phyloP scores from a whole-genome alignment of 164 flowering plant species.

The Santalum album region DNA sequence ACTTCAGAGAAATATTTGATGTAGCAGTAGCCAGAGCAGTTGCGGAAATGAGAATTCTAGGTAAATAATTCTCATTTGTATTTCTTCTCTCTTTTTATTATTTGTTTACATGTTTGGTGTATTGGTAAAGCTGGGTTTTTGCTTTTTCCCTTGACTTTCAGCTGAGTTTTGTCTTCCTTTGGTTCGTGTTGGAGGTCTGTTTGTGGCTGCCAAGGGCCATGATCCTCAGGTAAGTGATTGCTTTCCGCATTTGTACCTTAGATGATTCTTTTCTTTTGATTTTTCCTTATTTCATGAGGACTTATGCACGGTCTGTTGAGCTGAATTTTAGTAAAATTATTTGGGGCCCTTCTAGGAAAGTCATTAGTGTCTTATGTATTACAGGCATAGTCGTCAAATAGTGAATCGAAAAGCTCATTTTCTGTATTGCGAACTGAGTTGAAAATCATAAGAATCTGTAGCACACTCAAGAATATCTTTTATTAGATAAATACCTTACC shows the following conservation, averaged over 20 bases:
- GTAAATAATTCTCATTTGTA: slow-evolving; percentile 20
- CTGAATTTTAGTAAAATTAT: background rate
- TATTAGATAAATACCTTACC: no score
- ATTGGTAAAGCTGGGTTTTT: no score
- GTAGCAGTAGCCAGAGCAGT: slow-evolving; percentile 96
- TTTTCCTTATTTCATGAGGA: background rate
- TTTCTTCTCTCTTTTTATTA: slow-evolving; percentile 1
- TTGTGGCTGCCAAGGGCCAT: slow-evolving; percentile 95
- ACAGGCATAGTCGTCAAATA: no score
- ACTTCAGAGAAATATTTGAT: slow-evolving; percentile 74
- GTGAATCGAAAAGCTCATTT: no score
- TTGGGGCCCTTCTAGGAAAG: no score
- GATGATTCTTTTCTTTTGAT: background rate
- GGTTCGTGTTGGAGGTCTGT: slow-evolving; percentile 89
- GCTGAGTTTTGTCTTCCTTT: slow-evolving; percentile 92
- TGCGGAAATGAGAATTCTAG: slow-evolving; percentile 90
- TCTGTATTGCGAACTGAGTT: no score
- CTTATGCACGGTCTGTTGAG: background rate
- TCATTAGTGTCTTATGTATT: no score
- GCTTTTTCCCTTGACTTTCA: slow-evolving; percentile 17
- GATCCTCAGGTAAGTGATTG: slow-evolving; percentile 60
- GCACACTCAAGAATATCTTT: no score
- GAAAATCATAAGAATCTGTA: no score
- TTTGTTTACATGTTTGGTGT: slow-evolving; percentile 2
- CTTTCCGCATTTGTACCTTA: background rate